These are phyloP conservation scores for Penicillium paneum DNA, from an alignment of 2,329 filamentous ascomycete species.

Conservation along the genomic window DNA sequence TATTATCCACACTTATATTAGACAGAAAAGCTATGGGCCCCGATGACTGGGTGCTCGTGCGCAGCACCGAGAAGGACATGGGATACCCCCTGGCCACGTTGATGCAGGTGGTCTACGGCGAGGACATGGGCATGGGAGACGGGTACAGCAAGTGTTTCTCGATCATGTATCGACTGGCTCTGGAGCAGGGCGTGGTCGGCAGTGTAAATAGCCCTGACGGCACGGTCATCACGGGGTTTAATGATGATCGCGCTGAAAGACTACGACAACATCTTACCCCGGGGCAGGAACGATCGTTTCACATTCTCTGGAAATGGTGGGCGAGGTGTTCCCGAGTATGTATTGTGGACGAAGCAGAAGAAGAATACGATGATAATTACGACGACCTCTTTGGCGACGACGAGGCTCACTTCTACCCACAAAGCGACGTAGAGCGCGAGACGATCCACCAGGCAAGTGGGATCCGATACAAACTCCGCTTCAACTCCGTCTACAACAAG, in stretches of 20 bases:
- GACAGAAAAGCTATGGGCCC: background rate
- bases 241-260: background rate
- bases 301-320: background rate
- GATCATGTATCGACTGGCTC: background rate
- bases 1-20: background rate
- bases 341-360: background rate
- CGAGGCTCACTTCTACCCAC: background rate
- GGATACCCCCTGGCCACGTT: background rate
- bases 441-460: background rate
- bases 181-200: background rate
- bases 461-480: background rate
- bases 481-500: background rate
- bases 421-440: background rate
- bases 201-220: background rate
- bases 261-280: background rate
- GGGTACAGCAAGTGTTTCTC: background rate
- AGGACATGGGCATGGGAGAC: background rate
- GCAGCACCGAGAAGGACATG: background rate
- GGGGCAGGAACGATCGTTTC: background rate
- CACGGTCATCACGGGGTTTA: background rate
- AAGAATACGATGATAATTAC: background rate
- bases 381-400: background rate
- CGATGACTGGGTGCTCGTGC: background rate
- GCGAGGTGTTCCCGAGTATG: background rate
- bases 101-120: background rate